These are phyloP conservation scores for Gossypium australe DNA, from an alignment of 345 rosid species.

Conservation along the genomic window DNA sequence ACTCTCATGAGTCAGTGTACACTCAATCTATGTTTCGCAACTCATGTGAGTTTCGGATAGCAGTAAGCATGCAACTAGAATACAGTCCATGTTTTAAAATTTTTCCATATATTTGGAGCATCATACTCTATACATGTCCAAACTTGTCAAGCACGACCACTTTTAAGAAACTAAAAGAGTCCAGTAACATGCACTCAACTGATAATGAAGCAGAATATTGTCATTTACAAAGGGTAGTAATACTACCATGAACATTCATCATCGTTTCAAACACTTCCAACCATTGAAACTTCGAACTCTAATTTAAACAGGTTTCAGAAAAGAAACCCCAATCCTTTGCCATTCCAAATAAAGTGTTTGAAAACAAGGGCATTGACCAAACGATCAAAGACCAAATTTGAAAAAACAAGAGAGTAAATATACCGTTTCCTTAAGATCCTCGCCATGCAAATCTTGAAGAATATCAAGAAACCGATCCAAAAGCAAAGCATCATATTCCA, in stretches of 20 bases:
- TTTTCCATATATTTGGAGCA: not conserved
- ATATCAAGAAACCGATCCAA: slow-evolving; percentile 96
- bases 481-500: slow-evolving; percentile 92
- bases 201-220: not conserved
- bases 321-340: not conserved
- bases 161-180: no score
- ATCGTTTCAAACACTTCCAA: not conserved
- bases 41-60: not conserved
- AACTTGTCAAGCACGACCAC: no score
- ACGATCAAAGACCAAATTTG: not conserved
- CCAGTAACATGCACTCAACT: not conserved
- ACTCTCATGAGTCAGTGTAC: not conserved
- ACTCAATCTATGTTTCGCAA: not conserved
- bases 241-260: not conserved
- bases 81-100: not conserved
- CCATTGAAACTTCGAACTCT: not conserved
- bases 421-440: slow-evolving; percentile 92
- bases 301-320: not conserved
- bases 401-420: not conserved
- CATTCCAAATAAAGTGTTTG: not conserved
- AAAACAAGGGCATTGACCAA: not conserved
- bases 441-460: slow-evolving; percentile 92
- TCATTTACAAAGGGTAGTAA: not conserved
- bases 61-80: not conserved
- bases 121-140: not conserved